Evolutionary conservation across 805 yeast species (phyloP).

Genomic region (Tetrapisispora pingtungensis): DNA sequence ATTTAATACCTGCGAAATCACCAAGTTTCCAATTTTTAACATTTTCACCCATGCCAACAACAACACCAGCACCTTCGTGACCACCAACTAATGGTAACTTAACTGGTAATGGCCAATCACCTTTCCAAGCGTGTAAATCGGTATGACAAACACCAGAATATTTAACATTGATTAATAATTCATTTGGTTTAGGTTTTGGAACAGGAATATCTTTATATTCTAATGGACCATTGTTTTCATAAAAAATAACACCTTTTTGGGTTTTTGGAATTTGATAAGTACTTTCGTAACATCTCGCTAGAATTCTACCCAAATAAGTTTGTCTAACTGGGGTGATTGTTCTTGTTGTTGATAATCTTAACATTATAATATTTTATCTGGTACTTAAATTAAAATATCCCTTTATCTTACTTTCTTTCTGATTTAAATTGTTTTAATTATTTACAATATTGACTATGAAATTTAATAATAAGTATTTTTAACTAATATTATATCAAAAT

Average conservation of each 20-base stretch:
- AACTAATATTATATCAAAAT: too few species aligned
- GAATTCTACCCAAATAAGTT: constrained; percentile 1
- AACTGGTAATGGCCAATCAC: constrained; percentile 52
- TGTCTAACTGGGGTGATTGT: constrained; percentile 1
- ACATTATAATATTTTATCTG: not conserved
- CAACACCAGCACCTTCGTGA: constrained; percentile 61
- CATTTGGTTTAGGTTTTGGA: constrained; percentile 48
- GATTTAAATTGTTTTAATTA: too few species aligned
- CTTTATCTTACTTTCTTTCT: too few species aligned
- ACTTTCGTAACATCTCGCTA: constrained; percentile 1
- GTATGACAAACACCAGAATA: constrained; percentile 62
- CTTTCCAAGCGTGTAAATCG: constrained; percentile 59
- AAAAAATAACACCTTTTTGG: constrained; percentile 45
- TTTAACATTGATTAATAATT: constrained; percentile 46
- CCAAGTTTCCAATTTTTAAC: constrained; percentile 49
- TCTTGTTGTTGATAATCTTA: constrained; percentile 3
- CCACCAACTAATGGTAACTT: constrained; percentile 57
- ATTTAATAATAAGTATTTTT: too few species aligned
- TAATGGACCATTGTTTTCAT: constrained; percentile 40
- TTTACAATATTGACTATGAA: too few species aligned
- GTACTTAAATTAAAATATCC: too few species aligned
- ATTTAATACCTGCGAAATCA: constrained; percentile 53
- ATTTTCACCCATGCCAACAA: constrained; percentile 47
- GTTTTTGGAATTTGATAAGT: constrained; percentile 33
- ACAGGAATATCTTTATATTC: constrained; percentile 45